These are phyloP conservation scores for Magnusiomyces suaveolens DNA, from an alignment of 1,139 yeast genomes.

Conservation along the genomic window DNA sequence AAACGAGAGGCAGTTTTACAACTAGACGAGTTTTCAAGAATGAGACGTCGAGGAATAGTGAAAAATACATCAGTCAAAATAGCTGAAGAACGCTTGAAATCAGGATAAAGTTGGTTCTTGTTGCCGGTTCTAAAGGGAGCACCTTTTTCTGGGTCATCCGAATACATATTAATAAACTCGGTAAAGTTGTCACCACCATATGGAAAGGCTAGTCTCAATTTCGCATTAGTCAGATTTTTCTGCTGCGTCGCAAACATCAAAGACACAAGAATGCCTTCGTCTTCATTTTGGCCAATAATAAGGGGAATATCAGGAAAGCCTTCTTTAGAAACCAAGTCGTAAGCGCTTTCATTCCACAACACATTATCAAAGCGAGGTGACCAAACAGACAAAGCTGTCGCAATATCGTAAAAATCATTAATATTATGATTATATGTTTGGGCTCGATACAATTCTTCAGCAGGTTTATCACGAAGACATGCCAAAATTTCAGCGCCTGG, in stretches of 20 bases:
- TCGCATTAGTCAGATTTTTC: slow-evolving; percentile 2
- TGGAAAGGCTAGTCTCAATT: neutral
- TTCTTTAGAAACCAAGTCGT: slow-evolving; percentile 13
- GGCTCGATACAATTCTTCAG: slow-evolving; percentile 14
- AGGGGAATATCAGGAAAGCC: slow-evolving; percentile 18
- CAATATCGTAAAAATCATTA: slow-evolving; percentile 15
- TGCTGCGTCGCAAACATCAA: slow-evolving; percentile 7
- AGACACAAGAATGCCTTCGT: slow-evolving; percentile 21
- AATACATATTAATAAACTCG: slow-evolving; percentile 14
- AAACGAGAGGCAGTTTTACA: slow-evolving; percentile 1
- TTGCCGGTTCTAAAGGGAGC: slow-evolving; percentile 21
- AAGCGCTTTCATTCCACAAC: slow-evolving; percentile 12
- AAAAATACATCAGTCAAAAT: slow-evolving; percentile 18
- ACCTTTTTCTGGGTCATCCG: slow-evolving; percentile 17
- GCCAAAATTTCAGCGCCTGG: slow-evolving; percentile 13
- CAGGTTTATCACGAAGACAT: slow-evolving; percentile 17
- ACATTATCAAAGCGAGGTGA: slow-evolving; percentile 20
- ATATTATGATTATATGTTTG: slow-evolving; percentile 13
- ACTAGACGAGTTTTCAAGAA: slow-evolving; percentile 9
- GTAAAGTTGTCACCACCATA: slow-evolving; percentile 7
- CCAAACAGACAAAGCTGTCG: slow-evolving; percentile 14
- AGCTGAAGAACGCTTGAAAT: slow-evolving; percentile 19
- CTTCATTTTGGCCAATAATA: slow-evolving; percentile 20
- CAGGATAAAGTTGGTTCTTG: slow-evolving; percentile 10
- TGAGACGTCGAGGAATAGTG: slow-evolving; percentile 18